These are phyloP conservation scores for Jamesozyma hellenica DNA, from an alignment of 805 yeast genomes.

Conservation along the genomic window DNA sequence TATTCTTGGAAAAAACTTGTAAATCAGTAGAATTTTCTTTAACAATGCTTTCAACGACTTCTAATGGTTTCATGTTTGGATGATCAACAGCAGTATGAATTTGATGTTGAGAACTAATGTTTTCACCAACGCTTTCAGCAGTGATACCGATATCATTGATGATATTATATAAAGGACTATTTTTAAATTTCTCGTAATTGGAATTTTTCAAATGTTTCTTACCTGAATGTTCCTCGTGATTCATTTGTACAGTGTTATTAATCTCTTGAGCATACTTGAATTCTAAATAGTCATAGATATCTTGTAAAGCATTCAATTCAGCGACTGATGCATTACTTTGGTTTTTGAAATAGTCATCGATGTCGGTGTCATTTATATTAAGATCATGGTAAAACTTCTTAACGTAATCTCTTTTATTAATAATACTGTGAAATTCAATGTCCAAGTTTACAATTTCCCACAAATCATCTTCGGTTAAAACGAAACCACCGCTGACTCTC, in stretches of 20 bases:
- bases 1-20: slow-evolving; percentile 38
- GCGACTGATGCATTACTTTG: slow-evolving; percentile 50
- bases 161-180: slow-evolving; percentile 53
- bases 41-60: slow-evolving; percentile 38
- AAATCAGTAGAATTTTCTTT: slow-evolving; percentile 26
- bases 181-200: slow-evolving; percentile 56
- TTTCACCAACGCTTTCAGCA: slow-evolving; percentile 76
- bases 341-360: slow-evolving; percentile 43
- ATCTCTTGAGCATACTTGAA: slow-evolving; percentile 48
- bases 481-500: slow-evolving; percentile 35
- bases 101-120: slow-evolving; percentile 56
- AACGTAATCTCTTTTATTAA: slow-evolving; percentile 61
- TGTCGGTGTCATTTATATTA: slow-evolving; percentile 46
- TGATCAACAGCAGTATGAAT: slow-evolving; percentile 64
- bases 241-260: slow-evolving; percentile 27
- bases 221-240: slow-evolving; percentile 19
- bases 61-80: slow-evolving; percentile 48
- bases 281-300: slow-evolving; percentile 70
- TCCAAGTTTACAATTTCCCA: slow-evolving; percentile 88
- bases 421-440: slow-evolving; percentile 75
- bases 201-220: slow-evolving; percentile 54
- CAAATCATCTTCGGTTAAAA: slow-evolving; percentile 68
- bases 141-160: slow-evolving; percentile 65
- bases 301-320: slow-evolving; percentile 57
- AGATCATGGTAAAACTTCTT: slow-evolving; percentile 46